A percentile compares a stretch with the other conserved stretches of the same genome.
Conservation (phyloP, 2,329 filamentous ascomycete species). For the Apiospora kogelbergensis region DNA sequence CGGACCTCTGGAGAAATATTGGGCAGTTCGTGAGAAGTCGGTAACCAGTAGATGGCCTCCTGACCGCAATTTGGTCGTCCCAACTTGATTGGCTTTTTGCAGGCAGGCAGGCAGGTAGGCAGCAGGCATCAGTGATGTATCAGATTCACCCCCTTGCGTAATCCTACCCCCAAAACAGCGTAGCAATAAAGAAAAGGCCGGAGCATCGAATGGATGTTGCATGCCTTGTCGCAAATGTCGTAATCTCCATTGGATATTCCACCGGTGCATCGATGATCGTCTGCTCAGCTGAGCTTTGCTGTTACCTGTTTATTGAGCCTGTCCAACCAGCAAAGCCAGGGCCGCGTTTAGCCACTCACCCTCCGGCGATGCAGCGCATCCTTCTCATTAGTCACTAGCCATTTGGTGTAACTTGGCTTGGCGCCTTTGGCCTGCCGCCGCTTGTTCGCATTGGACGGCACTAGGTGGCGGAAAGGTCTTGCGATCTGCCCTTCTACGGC, state of each 20-base stretch:
- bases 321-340: neutral
- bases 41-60: neutral
- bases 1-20: neutral
- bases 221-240: neutral
- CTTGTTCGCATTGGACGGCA: neutral
- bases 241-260: no score
- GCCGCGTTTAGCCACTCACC: neutral
- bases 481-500: neutral
- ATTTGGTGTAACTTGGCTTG: neutral
- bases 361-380: neutral
- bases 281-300: neutral
- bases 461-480: neutral
- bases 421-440: neutral
- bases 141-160: neutral
- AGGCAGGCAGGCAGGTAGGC: neutral
- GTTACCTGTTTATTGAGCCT: neutral
- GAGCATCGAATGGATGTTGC: neutral
- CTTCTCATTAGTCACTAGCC: neutral
- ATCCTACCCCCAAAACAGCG: neutral
- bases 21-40: neutral
- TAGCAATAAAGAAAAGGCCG: neutral
- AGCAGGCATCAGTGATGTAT: neutral
- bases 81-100: neutral
- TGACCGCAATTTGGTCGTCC: constrained; percentile 3
- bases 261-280: neutral